Conservation (phyloP, 306 rosid species). For the Morella rubra region DNA sequence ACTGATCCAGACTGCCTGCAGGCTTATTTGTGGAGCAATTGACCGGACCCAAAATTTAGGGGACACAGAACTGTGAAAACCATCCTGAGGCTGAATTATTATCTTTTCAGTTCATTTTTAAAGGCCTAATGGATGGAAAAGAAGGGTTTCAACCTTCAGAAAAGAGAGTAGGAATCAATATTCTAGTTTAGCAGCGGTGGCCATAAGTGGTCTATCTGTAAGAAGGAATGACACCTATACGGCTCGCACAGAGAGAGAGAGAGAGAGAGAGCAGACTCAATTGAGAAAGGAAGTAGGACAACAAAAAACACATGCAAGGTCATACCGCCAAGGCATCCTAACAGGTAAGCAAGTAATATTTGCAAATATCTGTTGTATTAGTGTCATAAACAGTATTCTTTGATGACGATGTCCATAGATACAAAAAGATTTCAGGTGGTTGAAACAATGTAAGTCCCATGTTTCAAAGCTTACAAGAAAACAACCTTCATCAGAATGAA, state of each 20-base stretch:
- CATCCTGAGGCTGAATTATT: neutral
- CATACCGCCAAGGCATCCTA: neutral
- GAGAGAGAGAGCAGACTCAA: neutral
- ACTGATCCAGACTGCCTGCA: neutral
- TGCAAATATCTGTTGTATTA: neutral
- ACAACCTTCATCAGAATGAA: neutral
- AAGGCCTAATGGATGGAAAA: neutral
- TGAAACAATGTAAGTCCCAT: neutral
- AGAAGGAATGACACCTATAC: neutral
- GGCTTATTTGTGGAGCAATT: conserved; percentile 6
- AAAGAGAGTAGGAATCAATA: neutral
- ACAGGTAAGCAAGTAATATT: neutral
- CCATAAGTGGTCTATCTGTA: neutral
- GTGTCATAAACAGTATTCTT: neutral
- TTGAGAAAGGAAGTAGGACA: neutral
- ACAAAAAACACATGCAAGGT: neutral
- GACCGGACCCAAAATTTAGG: neutral
- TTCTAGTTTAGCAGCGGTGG: neutral
- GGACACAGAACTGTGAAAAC: neutral
- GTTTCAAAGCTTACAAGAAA: neutral
- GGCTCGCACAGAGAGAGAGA: neutral
- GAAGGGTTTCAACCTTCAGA: neutral
- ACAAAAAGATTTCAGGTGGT: neutral
- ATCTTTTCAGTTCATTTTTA: neutral
- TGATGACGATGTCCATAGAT: neutral